Percentiles rank a stretch among this genome's conserved stretches.
Evolutionary conservation across 768 basidiomycete genomes (phyloP).

Genomic region (Mycena chlorophos): DNA sequence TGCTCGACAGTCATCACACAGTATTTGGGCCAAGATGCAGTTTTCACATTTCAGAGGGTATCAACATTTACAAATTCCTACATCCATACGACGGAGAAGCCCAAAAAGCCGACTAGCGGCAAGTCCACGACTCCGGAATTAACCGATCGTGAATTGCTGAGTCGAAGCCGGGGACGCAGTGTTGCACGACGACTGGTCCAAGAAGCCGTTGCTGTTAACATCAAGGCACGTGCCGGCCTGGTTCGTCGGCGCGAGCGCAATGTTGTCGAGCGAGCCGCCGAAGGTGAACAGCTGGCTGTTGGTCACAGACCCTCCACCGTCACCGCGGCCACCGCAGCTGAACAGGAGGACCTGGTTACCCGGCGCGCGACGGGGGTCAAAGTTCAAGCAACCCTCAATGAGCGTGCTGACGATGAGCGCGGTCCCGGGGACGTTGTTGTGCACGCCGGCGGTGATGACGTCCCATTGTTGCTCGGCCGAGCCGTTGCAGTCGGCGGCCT

Average conservation of each 20-base stretch:
- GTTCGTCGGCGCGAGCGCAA: slow-evolving; percentile 10
- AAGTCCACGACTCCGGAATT: too few species aligned
- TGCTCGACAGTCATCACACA: too few species aligned
- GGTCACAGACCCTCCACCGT: slow-evolving; percentile 2
- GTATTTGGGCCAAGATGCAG: too few species aligned
- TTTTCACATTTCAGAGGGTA: too few species aligned
- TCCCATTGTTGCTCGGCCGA: slow-evolving; percentile 8
- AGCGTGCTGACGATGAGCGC: slow-evolving; percentile 14
- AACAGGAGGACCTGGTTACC: slow-evolving; percentile 27
- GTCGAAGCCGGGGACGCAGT: too few species aligned
- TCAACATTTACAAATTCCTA: too few species aligned
- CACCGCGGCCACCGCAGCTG: slow-evolving; percentile 22
- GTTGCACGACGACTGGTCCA: too few species aligned
- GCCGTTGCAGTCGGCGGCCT: neutral
- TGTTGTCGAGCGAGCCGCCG: slow-evolving; percentile 1
- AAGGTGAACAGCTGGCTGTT: slow-evolving; percentile 18
- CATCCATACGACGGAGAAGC: too few species aligned
- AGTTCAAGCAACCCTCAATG: slow-evolving; percentile 25
- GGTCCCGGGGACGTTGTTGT: slow-evolving; percentile 16
- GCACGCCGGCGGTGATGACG: slow-evolving; percentile 22
- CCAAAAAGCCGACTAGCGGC: too few species aligned
- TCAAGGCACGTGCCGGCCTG: slow-evolving; percentile 6
- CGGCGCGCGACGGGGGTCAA: slow-evolving; percentile 22
- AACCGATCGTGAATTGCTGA: too few species aligned
- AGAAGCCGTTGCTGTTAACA: slow-evolving; percentile 1